Base-by-base conservation (phyloP, 768 basidiomycete genomes). In the Ramaria sp. region DNA sequence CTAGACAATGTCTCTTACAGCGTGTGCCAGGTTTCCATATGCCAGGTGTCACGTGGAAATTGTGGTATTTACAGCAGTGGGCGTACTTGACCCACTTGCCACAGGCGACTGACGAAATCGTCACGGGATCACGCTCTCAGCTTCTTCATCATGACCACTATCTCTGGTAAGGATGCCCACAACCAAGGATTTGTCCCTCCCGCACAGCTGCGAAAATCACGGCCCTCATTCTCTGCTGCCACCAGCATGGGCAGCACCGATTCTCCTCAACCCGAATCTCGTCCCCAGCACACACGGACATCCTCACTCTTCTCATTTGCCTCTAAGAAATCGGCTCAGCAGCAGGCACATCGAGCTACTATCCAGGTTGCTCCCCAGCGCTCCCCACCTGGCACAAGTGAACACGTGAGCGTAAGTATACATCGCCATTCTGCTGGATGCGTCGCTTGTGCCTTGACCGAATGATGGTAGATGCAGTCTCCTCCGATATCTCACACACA, bases 281-380 rank as follows among this genome's bases (percentile, higher is more conserved):
- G 34, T n/a, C 48, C 20, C 16, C 30, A 37, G 16, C 48, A 50
- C 48, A 34, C 48, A 3, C 13, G 48, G n/a, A 50, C 48, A 3
- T 13, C 48, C 16, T 50, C 48, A 10, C 36, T 50, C 32, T 50
- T 50, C 48, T 34, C 48, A 5, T 50, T 50, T 37, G 20, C 16
- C 34, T 50, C 48, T 18, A 50, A 50, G 18, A 50, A 37, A 34
- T 50, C 48, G 3, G 48, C 48, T n/a, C 48, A 50, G 48, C 48
- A 50, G 48, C 48, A 50, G 32, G 28, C 32, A 6, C 48, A 34
- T 5, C 48, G 28, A 20, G 48, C 48, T 9, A 20, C 30, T 2
- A 5, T 27, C 7, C 45, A 30, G 10, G 28, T 30, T 48, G 28
- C 47, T n/a, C 9, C 18, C 18, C 48, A 50, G 32, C 48, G 18